Conservation (phyloP, 805 yeast species). For the Kodamaea kaohsiungensis region DNA sequence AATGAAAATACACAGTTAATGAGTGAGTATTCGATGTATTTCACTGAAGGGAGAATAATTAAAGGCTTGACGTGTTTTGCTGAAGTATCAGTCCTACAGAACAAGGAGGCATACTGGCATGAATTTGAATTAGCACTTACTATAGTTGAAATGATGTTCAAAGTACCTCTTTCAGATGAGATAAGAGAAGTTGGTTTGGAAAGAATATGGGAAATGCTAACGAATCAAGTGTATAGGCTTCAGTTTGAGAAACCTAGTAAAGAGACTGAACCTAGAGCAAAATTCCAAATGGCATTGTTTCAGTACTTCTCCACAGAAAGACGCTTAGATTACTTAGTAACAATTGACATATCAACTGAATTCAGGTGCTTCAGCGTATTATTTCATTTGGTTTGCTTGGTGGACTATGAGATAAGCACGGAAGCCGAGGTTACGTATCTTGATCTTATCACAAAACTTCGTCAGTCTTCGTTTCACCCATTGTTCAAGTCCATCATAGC, state of each 20-base stretch:
- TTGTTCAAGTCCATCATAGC: not conserved
- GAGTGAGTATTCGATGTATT: not conserved
- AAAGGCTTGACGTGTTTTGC: not conserved
- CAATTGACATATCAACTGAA: not conserved
- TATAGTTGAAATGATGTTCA: not conserved
- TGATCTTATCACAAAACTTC: not conserved
- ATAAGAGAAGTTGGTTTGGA: not conserved
- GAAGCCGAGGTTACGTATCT: not conserved
- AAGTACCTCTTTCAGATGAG: not conserved
- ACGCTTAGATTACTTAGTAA: not conserved
- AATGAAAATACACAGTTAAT: not conserved
- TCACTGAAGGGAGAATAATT: constrained; percentile 4
- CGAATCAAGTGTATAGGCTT: not conserved
- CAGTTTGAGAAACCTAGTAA: not conserved
- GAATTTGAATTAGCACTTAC: not conserved
- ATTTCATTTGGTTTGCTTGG: not conserved
- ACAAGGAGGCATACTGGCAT: not conserved
- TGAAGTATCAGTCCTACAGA: not conserved
- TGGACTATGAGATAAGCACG: not conserved
- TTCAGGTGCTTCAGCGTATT: not conserved
- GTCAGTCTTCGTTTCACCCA: not conserved
- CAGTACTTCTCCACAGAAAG: not conserved
- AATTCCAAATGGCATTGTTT: not conserved
- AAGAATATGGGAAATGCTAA: not conserved
- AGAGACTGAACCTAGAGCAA: constrained; percentile 1